A percentile compares a stretch with the other conserved stretches of the same genome.
phyloP scores from a whole-genome alignment of 768 basidiomycete species.

The Austroboletus eburneus region DNA sequence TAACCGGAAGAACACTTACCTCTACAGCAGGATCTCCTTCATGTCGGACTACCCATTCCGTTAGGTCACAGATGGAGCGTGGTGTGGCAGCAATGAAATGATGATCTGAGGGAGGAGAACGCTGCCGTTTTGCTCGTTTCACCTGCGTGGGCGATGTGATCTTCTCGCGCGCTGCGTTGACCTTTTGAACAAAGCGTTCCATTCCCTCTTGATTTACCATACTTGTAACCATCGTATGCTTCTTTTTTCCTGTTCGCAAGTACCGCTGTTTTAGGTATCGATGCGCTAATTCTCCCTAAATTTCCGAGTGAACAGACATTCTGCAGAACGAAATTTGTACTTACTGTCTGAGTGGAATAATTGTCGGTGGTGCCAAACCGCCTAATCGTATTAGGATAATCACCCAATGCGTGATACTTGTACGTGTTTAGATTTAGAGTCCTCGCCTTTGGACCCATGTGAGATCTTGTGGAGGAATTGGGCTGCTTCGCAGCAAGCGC shows the following conservation, averaged over 20 bases:
- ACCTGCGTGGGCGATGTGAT: too few species aligned
- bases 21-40: too few species aligned
- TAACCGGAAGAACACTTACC: too few species aligned
- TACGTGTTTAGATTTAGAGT: neutral
- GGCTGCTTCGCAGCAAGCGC: neutral
- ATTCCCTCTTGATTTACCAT: slow-evolving; percentile 26
- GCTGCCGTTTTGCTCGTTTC: too few species aligned
- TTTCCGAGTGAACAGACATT: too few species aligned
- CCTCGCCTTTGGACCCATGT: neutral
- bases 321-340: too few species aligned
- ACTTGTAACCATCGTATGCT: slow-evolving; percentile 15
- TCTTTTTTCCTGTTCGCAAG: slow-evolving; percentile 33
- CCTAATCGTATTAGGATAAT: neutral
- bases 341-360: neutral
- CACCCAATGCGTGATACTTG: neutral
- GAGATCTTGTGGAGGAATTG: neutral
- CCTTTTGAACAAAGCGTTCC: slow-evolving; percentile 14
- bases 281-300: slow-evolving; percentile 32
- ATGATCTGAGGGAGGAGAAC: too few species aligned
- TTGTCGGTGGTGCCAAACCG: neutral
- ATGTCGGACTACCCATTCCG: too few species aligned
- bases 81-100: too few species aligned
- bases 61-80: too few species aligned
- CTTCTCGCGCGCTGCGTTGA: neutral
- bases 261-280: slow-evolving; percentile 30